Evolutionary conservation across 2,329 filamentous ascomycete species (phyloP).

Genomic region (Colletotrichum acutatum): DNA sequence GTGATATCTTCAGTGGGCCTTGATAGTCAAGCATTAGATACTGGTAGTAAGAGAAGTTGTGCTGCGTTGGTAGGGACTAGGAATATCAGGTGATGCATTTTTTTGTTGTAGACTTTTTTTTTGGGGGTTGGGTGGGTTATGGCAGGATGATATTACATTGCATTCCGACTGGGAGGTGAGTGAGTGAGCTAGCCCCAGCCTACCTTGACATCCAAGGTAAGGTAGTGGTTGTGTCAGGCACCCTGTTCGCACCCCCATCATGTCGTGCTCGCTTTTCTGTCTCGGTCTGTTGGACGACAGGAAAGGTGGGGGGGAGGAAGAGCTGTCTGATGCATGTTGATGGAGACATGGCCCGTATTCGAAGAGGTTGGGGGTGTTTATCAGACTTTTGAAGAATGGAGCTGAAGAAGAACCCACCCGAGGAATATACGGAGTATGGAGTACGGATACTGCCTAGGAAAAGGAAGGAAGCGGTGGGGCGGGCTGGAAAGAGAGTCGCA

Average conservation of each 20-base stretch:
- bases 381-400: background rate
- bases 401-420: background rate
- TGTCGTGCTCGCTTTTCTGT: slow-evolving; percentile 5
- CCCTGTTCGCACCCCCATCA: too few species aligned
- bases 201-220: too few species aligned
- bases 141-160: slow-evolving; percentile 2
- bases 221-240: too few species aligned
- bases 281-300: background rate
- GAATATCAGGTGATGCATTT: slow-evolving; percentile 3
- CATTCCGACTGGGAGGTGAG: slow-evolving; percentile 1
- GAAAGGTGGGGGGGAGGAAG: background rate
- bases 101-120: too few species aligned
- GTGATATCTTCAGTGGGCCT: background rate
- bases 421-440: too few species aligned
- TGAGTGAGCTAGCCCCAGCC: background rate
- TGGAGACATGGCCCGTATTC: slow-evolving; percentile 1
- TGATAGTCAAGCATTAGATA: background rate
- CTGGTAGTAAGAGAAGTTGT: background rate
- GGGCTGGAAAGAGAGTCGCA: background rate
- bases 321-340: background rate
- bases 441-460: too few species aligned
- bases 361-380: background rate
- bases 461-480: background rate
- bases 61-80: background rate
- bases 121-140: too few species aligned